Conservation (phyloP, 352 stramenopile species). For the Thraustochytrium striatum region DNA sequence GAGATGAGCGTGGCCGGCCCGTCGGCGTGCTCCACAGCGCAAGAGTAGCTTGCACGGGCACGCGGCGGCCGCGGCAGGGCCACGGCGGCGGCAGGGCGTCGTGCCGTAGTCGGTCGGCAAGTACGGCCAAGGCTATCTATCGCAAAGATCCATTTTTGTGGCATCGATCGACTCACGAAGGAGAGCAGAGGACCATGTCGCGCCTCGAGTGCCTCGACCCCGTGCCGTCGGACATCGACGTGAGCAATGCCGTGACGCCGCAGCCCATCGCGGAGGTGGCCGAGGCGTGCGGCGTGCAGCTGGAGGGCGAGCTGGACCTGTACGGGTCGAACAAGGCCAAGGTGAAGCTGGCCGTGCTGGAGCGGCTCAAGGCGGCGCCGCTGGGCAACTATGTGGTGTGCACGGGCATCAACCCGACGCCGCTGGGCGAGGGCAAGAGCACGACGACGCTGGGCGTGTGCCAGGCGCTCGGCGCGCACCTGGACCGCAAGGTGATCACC, state of each 20-base stretch:
- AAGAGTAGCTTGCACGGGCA: too few relatives aligned
- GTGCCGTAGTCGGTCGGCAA: too few relatives aligned
- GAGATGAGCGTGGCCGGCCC: too few relatives aligned
- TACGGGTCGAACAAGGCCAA: conserved; percentile 86
- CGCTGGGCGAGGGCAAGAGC: conserved; percentile 94
- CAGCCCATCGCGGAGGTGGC: conserved; percentile 58
- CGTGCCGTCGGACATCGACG: conserved; percentile 61
- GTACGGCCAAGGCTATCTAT: too few relatives aligned
- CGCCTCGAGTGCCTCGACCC: conserved; percentile 54
- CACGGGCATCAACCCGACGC: conserved; percentile 94
- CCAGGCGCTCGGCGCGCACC: conserved; percentile 84
- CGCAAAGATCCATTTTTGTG: too few relatives aligned
- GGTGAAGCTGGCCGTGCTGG: conserved; percentile 78
- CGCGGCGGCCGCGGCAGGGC: too few relatives aligned
- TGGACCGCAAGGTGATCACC: conserved; percentile 88
- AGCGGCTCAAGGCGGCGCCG: conserved; percentile 78
- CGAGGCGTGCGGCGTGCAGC: conserved; percentile 54
- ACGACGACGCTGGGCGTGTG: conserved; percentile 94
- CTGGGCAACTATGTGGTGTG: conserved; percentile 93
- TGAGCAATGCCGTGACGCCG: conserved; percentile 54
- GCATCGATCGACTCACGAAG: too few relatives aligned
- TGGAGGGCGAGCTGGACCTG: conserved; percentile 69
- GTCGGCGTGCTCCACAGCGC: too few relatives aligned
- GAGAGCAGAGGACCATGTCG: too few relatives aligned
- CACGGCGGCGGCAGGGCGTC: too few relatives aligned